Conservation (phyloP, 2,329 filamentous ascomycete species). For the Hymenoscyphus salicellus region DNA sequence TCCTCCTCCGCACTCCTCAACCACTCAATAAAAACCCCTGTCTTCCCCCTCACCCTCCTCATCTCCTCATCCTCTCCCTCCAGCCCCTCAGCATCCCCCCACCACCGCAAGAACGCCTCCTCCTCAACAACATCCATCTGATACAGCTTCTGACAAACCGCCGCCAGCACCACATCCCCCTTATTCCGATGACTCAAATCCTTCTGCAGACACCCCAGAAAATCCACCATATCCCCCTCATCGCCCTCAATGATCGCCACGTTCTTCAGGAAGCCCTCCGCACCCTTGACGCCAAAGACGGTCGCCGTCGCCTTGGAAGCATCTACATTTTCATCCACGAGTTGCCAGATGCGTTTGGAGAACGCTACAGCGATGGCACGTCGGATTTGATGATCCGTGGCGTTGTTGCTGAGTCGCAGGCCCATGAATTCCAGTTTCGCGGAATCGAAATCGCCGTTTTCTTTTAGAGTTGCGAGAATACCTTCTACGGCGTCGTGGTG, state of each 20-base stretch:
- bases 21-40: constrained; percentile 80
- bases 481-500: constrained; percentile 83
- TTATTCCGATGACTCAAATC: constrained; percentile 67
- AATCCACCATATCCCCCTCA: constrained; percentile 81
- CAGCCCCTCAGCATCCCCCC: constrained; percentile 62
- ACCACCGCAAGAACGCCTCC: constrained; percentile 86
- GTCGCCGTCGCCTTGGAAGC: constrained; percentile 63
- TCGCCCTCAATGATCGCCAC: constrained; percentile 61
- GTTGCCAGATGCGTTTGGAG: constrained; percentile 73
- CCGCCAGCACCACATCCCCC: constrained; percentile 68
- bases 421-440: constrained; percentile 87
- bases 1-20: constrained; percentile 70
- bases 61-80: constrained; percentile 67
- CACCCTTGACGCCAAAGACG: constrained; percentile 55
- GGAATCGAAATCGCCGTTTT: constrained; percentile 73
- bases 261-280: constrained; percentile 55
- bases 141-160: constrained; percentile 80
- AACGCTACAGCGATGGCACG: constrained; percentile 83
- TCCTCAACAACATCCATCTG: constrained; percentile 82
- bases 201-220: constrained; percentile 76
- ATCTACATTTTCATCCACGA: constrained; percentile 57
- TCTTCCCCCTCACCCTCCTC: constrained; percentile 64
- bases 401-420: constrained; percentile 85
- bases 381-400: constrained; percentile 83
- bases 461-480: constrained; percentile 80